These are phyloP conservation scores for Singerocomus rubriflavus DNA, from an alignment of 1,284 basidiomycete species.

Conservation along the genomic window DNA sequence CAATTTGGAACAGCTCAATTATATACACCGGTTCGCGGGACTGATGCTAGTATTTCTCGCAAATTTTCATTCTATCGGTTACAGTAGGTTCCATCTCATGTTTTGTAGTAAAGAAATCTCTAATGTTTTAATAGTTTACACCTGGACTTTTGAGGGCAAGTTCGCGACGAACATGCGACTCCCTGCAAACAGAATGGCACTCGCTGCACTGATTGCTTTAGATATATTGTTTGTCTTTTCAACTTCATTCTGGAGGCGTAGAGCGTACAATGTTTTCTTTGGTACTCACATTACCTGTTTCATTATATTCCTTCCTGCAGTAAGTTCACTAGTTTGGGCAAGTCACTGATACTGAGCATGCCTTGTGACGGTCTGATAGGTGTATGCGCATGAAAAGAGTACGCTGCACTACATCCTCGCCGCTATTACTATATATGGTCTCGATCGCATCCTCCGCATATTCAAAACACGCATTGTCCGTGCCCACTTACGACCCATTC, in stretches of 20 bases:
- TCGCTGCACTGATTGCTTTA: slow-evolving; percentile 49
- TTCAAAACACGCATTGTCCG: slow-evolving; percentile 63
- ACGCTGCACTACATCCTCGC: slow-evolving; percentile 50
- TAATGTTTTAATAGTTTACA: slow-evolving; percentile 51
- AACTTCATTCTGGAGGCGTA: slow-evolving; percentile 47
- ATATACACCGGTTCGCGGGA: slow-evolving; percentile 74
- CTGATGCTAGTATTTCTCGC: slow-evolving; percentile 55
- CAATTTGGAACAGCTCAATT: slow-evolving; percentile 57
- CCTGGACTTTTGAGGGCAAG: slow-evolving; percentile 49
- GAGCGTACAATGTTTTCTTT: slow-evolving; percentile 58
- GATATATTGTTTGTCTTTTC: slow-evolving; percentile 58
- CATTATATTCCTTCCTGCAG: slow-evolving; percentile 45
- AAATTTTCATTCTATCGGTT: slow-evolving; percentile 65
- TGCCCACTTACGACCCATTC: slow-evolving; percentile 55
- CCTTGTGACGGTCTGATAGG: slow-evolving; percentile 27
- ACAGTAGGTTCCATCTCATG: slow-evolving; percentile 43
- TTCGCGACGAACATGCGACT: slow-evolving; percentile 37
- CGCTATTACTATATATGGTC: slow-evolving; percentile 54
- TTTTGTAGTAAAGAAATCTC: neutral
- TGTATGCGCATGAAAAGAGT: slow-evolving; percentile 44
- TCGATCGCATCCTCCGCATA: slow-evolving; percentile 65
- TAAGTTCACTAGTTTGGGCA: slow-evolving; percentile 32
- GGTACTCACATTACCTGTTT: slow-evolving; percentile 47
- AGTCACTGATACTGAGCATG: neutral
- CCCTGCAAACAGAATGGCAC: slow-evolving; percentile 45